Evolutionary conservation across 140 eudicot species (phyloP).

Genomic region (Flaveria floridana): DNA sequence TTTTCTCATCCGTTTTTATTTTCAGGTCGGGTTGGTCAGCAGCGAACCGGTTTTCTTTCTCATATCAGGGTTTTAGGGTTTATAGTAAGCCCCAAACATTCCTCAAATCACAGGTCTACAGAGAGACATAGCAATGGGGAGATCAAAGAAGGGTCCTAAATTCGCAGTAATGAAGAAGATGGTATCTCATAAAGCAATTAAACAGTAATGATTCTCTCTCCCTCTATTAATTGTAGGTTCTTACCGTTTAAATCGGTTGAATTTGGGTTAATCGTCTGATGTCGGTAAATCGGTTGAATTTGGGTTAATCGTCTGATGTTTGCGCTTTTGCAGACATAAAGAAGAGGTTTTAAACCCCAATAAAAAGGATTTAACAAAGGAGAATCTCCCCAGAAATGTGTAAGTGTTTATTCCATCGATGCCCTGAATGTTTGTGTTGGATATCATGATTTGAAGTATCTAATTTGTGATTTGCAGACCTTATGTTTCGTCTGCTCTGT

Average conservation of each 20-base stretch:
- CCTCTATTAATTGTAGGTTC: background rate
- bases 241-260: background rate
- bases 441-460: background rate
- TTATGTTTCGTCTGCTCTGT: constrained; percentile 80
- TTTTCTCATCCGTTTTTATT: background rate
- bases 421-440: background rate
- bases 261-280: no score
- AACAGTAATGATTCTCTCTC: constrained; percentile 43
- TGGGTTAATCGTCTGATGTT: background rate
- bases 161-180: constrained; percentile 91
- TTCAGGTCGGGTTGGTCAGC: background rate
- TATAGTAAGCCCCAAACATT: background rate
- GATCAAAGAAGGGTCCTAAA: constrained; percentile 80
- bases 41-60: constrained; percentile 3
- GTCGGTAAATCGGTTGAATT: background rate
- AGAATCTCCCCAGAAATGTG: constrained; percentile 94
- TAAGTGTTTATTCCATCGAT: constrained; percentile 30
- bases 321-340: constrained; percentile 51
- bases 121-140: constrained; percentile 50
- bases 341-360: constrained; percentile 78
- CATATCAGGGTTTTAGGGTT: constrained; percentile 18
- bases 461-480: constrained; percentile 60
- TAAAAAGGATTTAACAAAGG: constrained; percentile 62
- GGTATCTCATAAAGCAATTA: constrained; percentile 66
- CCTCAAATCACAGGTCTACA: background rate